A percentile compares a stretch with the other conserved stretches of the same genome.
Conservation (phyloP, 2,329 filamentous ascomycete genomes). For the Sphaerulina musiva region DNA sequence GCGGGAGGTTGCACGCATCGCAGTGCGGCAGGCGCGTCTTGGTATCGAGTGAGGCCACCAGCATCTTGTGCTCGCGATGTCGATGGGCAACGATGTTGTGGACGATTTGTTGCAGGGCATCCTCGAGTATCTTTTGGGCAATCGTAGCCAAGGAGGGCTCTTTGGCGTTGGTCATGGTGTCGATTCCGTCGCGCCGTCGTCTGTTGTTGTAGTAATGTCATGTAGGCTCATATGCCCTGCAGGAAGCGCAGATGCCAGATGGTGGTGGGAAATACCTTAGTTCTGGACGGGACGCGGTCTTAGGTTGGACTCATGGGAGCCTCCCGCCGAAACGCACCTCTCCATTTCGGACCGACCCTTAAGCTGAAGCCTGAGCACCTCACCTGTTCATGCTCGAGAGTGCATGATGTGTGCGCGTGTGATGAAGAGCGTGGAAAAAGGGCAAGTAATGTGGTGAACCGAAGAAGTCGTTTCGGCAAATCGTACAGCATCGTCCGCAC, state of each 20-base stretch:
- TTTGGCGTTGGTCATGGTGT: slow-evolving; percentile 5
- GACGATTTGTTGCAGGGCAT: slow-evolving; percentile 68
- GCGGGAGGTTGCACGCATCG: slow-evolving; percentile 66
- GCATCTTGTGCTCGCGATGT: slow-evolving; percentile 72
- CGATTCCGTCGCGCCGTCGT: background rate
- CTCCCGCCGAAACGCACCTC: background rate
- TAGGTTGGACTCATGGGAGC: background rate
- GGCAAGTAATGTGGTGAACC: background rate
- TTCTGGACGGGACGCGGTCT: background rate
- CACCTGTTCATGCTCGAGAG: background rate
- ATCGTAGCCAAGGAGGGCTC: slow-evolving; percentile 21
- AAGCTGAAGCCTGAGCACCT: background rate
- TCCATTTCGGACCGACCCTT: background rate
- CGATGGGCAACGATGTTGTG: slow-evolving; percentile 67
- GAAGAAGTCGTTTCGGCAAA: slow-evolving; percentile 4
- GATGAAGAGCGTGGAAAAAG: background rate
- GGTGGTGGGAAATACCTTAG: background rate
- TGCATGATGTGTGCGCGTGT: background rate
- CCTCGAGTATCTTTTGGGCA: slow-evolving; percentile 62
- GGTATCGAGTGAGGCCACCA: slow-evolving; percentile 66
- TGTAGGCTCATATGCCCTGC: no score
- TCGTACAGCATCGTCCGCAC: slow-evolving; percentile 11
- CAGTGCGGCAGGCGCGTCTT: slow-evolving; percentile 67
- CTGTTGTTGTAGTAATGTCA: background rate
- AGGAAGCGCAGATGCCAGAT: background rate